Percentiles rank a stretch among this genome's conserved stretches.
Evolutionary conservation across 2,329 filamentous ascomycete genomes (phyloP).

Genomic region (Exophiala viscosa): DNA sequence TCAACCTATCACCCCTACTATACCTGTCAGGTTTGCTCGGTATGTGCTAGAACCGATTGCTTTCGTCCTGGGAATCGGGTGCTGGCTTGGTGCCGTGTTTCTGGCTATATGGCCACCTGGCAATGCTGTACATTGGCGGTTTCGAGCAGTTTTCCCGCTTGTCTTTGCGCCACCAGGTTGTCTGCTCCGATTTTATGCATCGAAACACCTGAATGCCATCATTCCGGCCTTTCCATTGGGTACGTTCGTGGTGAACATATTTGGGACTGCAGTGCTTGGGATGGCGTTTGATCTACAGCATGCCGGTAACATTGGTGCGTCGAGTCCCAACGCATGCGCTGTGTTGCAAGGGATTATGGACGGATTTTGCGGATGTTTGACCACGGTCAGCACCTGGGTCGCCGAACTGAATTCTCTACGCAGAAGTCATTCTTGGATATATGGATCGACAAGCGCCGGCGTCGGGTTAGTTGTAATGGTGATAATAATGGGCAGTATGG

Average conservation of each 20-base stretch:
- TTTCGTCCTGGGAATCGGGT: slow-evolving; percentile 61
- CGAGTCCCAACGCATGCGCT: slow-evolving; percentile 53
- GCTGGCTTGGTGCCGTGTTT: slow-evolving; percentile 70
- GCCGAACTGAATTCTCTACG: slow-evolving; percentile 52
- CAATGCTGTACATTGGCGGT: slow-evolving; percentile 60
- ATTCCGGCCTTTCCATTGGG: slow-evolving; percentile 69
- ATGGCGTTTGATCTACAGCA: slow-evolving; percentile 75
- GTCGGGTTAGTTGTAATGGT: slow-evolving; percentile 59
- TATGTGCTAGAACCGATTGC: slow-evolving; percentile 58
- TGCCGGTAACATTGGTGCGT: slow-evolving; percentile 39
- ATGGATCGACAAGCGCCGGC: slow-evolving; percentile 50
- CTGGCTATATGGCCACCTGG: slow-evolving; percentile 65
- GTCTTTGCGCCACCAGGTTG: slow-evolving; percentile 76
- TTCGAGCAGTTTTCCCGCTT: slow-evolving; percentile 65
- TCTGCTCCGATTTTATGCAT: slow-evolving; percentile 66
- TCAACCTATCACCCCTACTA: slow-evolving; percentile 55
- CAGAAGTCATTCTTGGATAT: slow-evolving; percentile 57
- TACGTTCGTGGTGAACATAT: slow-evolving; percentile 73
- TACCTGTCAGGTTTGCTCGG: slow-evolving; percentile 55
- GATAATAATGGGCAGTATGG: slow-evolving; percentile 69
- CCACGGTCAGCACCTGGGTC: slow-evolving; percentile 63
- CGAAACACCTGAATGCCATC: slow-evolving; percentile 63
- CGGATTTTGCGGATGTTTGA: slow-evolving; percentile 63
- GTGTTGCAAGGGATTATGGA: slow-evolving; percentile 61
- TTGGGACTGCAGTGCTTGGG: slow-evolving; percentile 68